phyloP scores from a whole-genome alignment of 257 asterid species.

The Echium plantagineum region DNA sequence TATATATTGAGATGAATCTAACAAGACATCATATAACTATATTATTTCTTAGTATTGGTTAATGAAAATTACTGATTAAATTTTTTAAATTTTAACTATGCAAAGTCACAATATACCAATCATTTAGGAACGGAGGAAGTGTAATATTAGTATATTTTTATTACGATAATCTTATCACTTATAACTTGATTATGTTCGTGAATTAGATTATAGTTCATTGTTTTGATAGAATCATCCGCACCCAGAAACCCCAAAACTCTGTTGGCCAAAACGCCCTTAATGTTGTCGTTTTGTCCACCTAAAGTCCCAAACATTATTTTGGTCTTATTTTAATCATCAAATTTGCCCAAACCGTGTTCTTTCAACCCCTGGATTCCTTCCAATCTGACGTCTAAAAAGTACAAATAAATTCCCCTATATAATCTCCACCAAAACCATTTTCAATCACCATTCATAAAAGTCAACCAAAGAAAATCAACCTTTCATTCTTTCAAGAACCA shows the following conservation, averaged over 20 bases:
- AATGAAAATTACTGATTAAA: too few species aligned
- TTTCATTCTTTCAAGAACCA: background rate
- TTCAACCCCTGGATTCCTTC: slow-evolving; percentile 19
- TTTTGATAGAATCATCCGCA: background rate
- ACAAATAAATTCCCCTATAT: background rate
- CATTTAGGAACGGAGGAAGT: too few species aligned
- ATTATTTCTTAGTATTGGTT: too few species aligned
- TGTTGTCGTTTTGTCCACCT: slow-evolving; percentile 7
- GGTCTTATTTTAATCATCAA: background rate
- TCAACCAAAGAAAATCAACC: background rate
- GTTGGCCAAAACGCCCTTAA: slow-evolving; percentile 10
- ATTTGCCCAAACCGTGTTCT: slow-evolving; percentile 22
- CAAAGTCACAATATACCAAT: too few species aligned
- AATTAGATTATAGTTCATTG: too few species aligned
- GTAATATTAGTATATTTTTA: too few species aligned
- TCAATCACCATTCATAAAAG: background rate
- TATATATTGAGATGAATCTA: too few species aligned
- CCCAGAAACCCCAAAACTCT: slow-evolving; percentile 9
- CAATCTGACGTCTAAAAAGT: slow-evolving; percentile 16
- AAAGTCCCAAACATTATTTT: background rate
- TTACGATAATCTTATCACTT: too few species aligned
- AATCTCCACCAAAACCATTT: background rate
- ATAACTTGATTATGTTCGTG: too few species aligned
- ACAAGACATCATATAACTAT: too few species aligned
- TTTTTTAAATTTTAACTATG: too few species aligned